Base-by-base conservation (phyloP, 495 filamentous ascomycete species). In the Penicillium verhagenii region DNA sequence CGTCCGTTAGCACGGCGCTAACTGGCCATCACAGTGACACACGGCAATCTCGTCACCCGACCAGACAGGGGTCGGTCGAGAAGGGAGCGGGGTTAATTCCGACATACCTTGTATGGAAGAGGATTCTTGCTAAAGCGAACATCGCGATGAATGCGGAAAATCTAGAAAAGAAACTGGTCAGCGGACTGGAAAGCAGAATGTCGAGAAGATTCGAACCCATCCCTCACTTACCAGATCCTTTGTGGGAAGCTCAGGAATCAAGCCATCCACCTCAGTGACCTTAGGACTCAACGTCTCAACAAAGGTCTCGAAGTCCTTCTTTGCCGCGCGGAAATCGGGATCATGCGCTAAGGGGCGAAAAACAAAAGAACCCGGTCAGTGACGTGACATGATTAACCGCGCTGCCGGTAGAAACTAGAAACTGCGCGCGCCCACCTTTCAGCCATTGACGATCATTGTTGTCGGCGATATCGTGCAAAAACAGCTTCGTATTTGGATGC, bases 141-240 rank as follows among this genome's bases (percentile, higher is more conserved):
- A 64, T 95, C 91, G 46, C 91, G 78, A 63, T 96, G 90, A 42
- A 96, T 92, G 38, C 91, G 83, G 60, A 93, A 94, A 21, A 91
- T 79, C 79, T 86, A 62, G n/a, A n/a, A 35, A 42, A 14, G 23
- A n/a, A 7, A 6, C 47, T 14, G 19, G 37, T 54, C 38, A 63
- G 50, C 23, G 23, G 10, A 1, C 28, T 29, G 10, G 33, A 28
- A 13, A 26, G 21, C 4, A 47, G 19, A 11, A 37, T 28, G 25
- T 38, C 13, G 20, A 37, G 23, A 31, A 9, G 13, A 25, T 9
- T 18, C 26, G 26, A 43, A 38, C 28, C 14, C 24, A n/a, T 24
- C 6, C 19, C 7, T 25, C 11, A 70, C 80, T 58, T 61, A 86
- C 82, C 60, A 96, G 73, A 66, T 96, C 91, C 61, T 92, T 91